Percentiles rank a stretch among this genome's conserved stretches.
These are phyloP conservation scores for Phaffia tasmanica DNA, from an alignment of 768 basidiomycete species.

Conservation along the genomic window DNA sequence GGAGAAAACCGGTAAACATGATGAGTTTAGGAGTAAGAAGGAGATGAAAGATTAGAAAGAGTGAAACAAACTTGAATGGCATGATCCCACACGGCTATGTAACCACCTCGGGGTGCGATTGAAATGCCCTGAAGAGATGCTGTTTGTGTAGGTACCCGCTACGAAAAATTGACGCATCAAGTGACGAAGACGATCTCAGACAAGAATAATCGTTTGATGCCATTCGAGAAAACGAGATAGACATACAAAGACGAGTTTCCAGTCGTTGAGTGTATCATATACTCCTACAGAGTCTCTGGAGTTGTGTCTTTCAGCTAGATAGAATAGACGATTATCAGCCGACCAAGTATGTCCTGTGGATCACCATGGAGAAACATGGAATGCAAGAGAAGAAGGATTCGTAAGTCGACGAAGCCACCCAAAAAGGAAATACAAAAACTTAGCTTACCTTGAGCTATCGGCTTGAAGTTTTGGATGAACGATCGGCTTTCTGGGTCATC, in stretches of 20 bases:
- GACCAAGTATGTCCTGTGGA: slow-evolving; percentile 51
- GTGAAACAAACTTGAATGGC: slow-evolving; percentile 55
- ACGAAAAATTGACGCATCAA: slow-evolving; percentile 1
- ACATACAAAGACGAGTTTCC: slow-evolving; percentile 61
- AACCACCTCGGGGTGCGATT: slow-evolving; percentile 63
- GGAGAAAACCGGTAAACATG: neutral
- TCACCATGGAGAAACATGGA: slow-evolving; percentile 10
- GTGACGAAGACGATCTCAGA: slow-evolving; percentile 6
- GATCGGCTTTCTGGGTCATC: slow-evolving; percentile 12
- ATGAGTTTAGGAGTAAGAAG: neutral
- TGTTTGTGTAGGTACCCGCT: slow-evolving; percentile 80
- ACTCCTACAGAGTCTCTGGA: slow-evolving; percentile 78
- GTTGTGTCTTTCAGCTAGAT: slow-evolving; percentile 77
- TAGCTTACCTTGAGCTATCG: neutral
- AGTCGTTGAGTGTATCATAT: slow-evolving; percentile 62
- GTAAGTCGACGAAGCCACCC: slow-evolving; percentile 26
- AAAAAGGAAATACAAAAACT: neutral
- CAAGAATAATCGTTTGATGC: no score
- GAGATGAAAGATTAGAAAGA: neutral
- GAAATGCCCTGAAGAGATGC: slow-evolving; percentile 57
- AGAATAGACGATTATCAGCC: slow-evolving; percentile 73
- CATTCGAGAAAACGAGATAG: neutral
- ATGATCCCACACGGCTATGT: slow-evolving; percentile 73
- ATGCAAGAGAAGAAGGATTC: slow-evolving; percentile 28
- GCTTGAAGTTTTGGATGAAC: slow-evolving; percentile 28